phyloP scores from a whole-genome alignment of 495 filamentous ascomycete genomes.

The Trichoderma asperelloides region DNA sequence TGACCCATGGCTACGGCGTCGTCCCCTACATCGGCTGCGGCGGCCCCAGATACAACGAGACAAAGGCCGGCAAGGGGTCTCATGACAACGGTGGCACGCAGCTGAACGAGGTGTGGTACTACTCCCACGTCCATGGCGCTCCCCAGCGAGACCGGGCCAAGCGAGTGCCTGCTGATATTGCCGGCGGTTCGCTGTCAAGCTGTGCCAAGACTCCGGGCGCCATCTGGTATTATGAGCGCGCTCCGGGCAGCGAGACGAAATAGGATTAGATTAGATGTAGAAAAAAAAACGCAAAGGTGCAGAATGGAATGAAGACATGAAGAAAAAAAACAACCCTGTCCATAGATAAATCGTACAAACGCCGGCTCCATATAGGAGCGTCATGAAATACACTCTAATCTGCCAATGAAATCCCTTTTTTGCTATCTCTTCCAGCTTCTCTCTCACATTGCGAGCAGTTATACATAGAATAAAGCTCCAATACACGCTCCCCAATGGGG shows the following conservation, averaged over 20 bases:
- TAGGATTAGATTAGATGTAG: not conserved
- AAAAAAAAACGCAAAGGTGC: not conserved
- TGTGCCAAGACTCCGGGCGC: constrained; percentile 35
- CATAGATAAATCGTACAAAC: constrained; percentile 7
- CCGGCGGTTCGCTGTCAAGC: constrained; percentile 23
- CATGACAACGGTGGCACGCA: constrained; percentile 36
- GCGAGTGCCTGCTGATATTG: constrained; percentile 30
- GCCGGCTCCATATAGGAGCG: not conserved
- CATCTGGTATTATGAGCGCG: constrained; percentile 34
- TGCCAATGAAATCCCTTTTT: not conserved
- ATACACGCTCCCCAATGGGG: not conserved
- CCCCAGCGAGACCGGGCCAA: constrained; percentile 33
- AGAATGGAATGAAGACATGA: not conserved
- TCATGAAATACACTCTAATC: not conserved
- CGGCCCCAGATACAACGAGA: constrained; percentile 39
- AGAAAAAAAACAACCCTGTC: not conserved
- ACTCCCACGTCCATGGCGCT: constrained; percentile 34
- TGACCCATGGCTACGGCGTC: constrained; percentile 29
- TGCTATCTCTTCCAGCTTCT: not conserved
- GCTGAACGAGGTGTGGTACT: constrained; percentile 44
- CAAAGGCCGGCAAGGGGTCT: constrained; percentile 32
- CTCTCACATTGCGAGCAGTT: not conserved
- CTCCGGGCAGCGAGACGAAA: constrained; percentile 16
- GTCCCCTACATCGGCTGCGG: constrained; percentile 40
- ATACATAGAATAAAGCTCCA: not conserved